These are phyloP conservation scores for Taphrina wiesneri DNA, from an alignment of 1,139 yeast genomes.

Conservation along the genomic window DNA sequence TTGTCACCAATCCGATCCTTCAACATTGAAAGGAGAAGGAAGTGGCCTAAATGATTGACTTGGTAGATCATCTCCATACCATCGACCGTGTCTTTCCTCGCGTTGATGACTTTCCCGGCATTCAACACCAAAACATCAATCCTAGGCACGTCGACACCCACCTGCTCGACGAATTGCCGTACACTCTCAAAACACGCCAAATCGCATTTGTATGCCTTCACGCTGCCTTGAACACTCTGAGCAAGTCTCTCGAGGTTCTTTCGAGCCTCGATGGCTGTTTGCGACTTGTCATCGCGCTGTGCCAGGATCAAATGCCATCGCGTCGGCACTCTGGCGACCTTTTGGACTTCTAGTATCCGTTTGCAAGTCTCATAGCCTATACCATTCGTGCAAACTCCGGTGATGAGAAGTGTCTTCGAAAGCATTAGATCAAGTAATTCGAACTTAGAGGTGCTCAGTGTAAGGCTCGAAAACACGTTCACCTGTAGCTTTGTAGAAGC, in stretches of 20 bases:
- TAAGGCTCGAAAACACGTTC: no score
- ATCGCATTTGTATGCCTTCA: constrained; percentile 9
- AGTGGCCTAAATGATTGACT: constrained; percentile 31
- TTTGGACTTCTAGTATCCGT: constrained; percentile 8
- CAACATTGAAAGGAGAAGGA: constrained; percentile 15
- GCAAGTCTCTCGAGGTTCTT: neutral
- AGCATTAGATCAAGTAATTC: neutral
- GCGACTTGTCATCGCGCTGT: constrained; percentile 26
- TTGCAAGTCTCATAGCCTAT: constrained; percentile 21
- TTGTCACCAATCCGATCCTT: constrained; percentile 1
- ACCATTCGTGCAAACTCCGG: constrained; percentile 17
- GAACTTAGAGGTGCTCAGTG: no score
- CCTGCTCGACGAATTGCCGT: neutral
- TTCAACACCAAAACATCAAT: constrained; percentile 25
- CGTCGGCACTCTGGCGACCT: constrained; percentile 14
- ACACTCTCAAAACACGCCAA: constrained; percentile 26
- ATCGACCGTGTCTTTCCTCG: neutral
- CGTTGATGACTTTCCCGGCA: constrained; percentile 11
- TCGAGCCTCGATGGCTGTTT: constrained; percentile 1
- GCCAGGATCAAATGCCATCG: constrained; percentile 25
- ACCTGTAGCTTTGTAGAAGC: no score
- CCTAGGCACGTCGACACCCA: neutral
- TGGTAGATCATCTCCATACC: constrained; percentile 8
- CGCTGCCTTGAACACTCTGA: neutral
- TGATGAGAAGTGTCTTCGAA: constrained; percentile 6